Evolutionary conservation across 2,329 filamentous ascomycete species (phyloP).

Genomic region (Teratosphaeria zuluensis): DNA sequence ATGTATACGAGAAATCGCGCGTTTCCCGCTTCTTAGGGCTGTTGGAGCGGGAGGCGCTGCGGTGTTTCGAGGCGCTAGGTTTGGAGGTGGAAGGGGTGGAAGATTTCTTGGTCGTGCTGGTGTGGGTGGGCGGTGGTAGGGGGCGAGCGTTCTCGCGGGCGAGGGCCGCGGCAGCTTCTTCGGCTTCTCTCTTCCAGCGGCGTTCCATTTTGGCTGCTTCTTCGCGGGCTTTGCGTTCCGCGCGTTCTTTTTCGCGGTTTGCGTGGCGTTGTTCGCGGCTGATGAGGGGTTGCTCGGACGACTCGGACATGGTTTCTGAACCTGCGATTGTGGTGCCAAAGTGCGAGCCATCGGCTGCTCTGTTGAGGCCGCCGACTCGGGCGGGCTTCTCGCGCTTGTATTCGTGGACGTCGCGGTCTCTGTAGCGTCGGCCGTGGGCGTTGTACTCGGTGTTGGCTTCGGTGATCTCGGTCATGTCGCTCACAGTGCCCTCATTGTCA

Average conservation of each 20-base stretch:
- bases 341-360: slow-evolving; percentile 53
- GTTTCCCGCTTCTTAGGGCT: slow-evolving; percentile 25
- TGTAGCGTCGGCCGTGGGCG: slow-evolving; percentile 38
- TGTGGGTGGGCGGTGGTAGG: slow-evolving; percentile 12
- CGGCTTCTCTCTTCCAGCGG: slow-evolving; percentile 31
- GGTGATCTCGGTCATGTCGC: slow-evolving; percentile 24
- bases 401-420: slow-evolving; percentile 57
- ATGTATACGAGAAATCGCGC: slow-evolving; percentile 26
- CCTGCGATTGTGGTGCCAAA: slow-evolving; percentile 66
- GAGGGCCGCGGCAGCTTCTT: slow-evolving; percentile 28
- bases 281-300: slow-evolving; percentile 27
- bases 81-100: slow-evolving; percentile 14
- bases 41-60: slow-evolving; percentile 15
- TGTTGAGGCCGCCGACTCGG: slow-evolving; percentile 81
- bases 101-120: slow-evolving; percentile 13
- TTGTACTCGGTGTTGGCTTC: slow-evolving; percentile 14
- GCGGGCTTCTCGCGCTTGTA: slow-evolving; percentile 84
- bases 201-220: slow-evolving; percentile 30
- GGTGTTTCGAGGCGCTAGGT: slow-evolving; percentile 16
- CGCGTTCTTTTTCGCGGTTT: slow-evolving; percentile 30
- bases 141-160: slow-evolving; percentile 23
- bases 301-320: slow-evolving; percentile 46
- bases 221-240: slow-evolving; percentile 26
- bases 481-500: slow-evolving; percentile 15
- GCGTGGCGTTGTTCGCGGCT: slow-evolving; percentile 21